Evolutionary conservation across 257 asterid genomes (phyloP).

Genomic region (Handroanthus guayacan): DNA sequence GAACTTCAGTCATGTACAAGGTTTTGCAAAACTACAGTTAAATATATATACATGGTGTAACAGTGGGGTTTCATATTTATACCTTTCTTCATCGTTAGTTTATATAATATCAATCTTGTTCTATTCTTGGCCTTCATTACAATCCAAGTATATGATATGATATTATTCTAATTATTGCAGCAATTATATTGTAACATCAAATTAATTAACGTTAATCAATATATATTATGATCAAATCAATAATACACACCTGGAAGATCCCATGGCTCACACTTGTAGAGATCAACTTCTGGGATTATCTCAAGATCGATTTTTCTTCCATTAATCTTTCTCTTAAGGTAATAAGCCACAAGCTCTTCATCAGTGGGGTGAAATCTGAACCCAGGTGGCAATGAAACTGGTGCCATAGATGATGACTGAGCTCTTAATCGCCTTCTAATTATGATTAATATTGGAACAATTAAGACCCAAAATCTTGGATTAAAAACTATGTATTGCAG

Average conservation of each 20-base stretch:
- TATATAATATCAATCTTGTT: conserved; percentile 15
- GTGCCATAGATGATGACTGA: conserved; percentile 58
- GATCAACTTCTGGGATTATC: conserved; percentile 96
- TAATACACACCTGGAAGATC: conserved; percentile 81
- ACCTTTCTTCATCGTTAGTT: conserved; percentile 67
- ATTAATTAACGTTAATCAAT: background rate
- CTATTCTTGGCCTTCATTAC: conserved; percentile 21
- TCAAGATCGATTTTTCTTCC: conserved; percentile 92
- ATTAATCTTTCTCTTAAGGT: conserved; percentile 88
- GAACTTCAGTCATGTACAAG: conserved; percentile 19
- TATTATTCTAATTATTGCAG: background rate
- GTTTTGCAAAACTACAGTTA: background rate
- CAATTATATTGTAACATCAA: background rate
- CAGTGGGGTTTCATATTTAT: conserved; percentile 36
- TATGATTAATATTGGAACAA: background rate
- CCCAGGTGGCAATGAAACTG: conserved; percentile 97
- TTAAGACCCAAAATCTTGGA: background rate
- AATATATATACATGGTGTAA: background rate
- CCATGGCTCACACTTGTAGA: conserved; percentile 99
- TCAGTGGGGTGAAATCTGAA: conserved; percentile 99
- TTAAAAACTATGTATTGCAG: background rate
- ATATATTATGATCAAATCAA: background rate
- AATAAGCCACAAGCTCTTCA: conserved; percentile 95
- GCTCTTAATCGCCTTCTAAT: conserved; percentile 16
- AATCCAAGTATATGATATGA: conserved; percentile 20